Percentiles rank a stretch among this genome's conserved stretches.
Evolutionary conservation across 331 rosid genomes (phyloP).

Genomic region (Malus hybrid): DNA sequence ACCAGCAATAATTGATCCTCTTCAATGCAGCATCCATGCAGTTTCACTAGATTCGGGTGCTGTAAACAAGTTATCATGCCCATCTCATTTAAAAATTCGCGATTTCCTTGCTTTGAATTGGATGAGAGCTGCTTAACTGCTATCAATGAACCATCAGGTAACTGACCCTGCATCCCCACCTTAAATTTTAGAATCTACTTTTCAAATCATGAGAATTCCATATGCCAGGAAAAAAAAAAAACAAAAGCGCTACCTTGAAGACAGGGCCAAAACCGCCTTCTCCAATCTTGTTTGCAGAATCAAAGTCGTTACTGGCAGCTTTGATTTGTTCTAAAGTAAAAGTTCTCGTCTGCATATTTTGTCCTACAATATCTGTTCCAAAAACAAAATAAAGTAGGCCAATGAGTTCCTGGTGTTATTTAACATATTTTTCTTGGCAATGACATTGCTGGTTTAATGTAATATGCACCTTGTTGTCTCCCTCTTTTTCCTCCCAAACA

Average conservation of each 20-base stretch:
- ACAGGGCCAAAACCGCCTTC: slow-evolving; percentile 94
- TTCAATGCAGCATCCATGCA: too few relatives aligned
- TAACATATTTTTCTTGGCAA: background rate
- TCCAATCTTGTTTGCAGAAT: slow-evolving; percentile 59
- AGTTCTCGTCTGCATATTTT: slow-evolving; percentile 33
- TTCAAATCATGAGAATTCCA: too few relatives aligned
- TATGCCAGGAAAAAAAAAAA: background rate
- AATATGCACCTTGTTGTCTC: slow-evolving; percentile 31
- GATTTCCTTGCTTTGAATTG: slow-evolving; percentile 53
- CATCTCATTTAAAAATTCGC: slow-evolving; percentile 65
- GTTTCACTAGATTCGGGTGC: too few relatives aligned
- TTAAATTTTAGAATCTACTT: background rate
- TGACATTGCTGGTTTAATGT: background rate
- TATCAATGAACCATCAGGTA: slow-evolving; percentile 51
- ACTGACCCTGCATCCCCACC: slow-evolving; percentile 45
- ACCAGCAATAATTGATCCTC: too few relatives aligned
- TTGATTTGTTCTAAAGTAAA: slow-evolving; percentile 62
- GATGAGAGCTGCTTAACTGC: slow-evolving; percentile 73
- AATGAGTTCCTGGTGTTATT: too few relatives aligned
- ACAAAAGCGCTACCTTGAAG: slow-evolving; percentile 35
- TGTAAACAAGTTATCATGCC: slow-evolving; percentile 51
- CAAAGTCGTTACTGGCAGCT: slow-evolving; percentile 58
- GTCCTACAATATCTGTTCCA: slow-evolving; percentile 27
- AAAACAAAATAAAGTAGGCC: slow-evolving; percentile 1
- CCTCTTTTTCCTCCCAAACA: slow-evolving; percentile 20